phyloP scores from a whole-genome alignment of 2,329 filamentous ascomycete species.

The Penicillium sp. region DNA sequence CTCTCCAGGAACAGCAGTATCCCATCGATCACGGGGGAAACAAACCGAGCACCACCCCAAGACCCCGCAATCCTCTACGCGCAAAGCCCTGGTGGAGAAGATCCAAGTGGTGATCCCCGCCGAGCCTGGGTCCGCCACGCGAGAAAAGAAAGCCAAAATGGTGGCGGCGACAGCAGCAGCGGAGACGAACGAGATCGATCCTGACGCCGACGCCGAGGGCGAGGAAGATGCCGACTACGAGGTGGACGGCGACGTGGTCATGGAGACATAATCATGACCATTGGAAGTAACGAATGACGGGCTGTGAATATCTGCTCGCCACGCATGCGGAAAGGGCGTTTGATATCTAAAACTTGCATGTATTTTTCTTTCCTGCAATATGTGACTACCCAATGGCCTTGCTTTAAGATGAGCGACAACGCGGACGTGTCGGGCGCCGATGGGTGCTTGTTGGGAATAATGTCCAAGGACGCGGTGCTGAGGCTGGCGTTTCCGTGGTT shows the following conservation, averaged over 20 bases:
- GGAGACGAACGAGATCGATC: constrained; percentile 21
- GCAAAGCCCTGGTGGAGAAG: constrained; percentile 24
- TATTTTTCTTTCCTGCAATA: background rate
- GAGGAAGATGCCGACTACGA: constrained; percentile 32
- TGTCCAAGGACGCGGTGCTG: background rate
- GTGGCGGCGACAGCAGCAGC: background rate
- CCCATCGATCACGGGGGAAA: constrained; percentile 12
- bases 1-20: constrained; percentile 15
- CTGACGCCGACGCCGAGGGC: constrained; percentile 20
- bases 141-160: constrained; percentile 6
- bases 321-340: constrained; percentile 29
- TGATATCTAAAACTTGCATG: background rate
- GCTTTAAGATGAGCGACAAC: background rate
- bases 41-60: constrained; percentile 12
- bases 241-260: constrained; percentile 27
- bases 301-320: background rate
- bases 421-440: background rate
- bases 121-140: constrained; percentile 17
- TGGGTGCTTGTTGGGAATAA: background rate
- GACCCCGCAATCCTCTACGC: constrained; percentile 18
- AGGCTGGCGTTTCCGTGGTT: background rate
- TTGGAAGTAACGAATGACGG: background rate
- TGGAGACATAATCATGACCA: constrained; percentile 26
- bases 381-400: background rate
- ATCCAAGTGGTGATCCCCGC: constrained; percentile 29